Evolutionary conservation across 805 yeast species (phyloP).

Genomic region (Nakazawaea laoshanensis): DNA sequence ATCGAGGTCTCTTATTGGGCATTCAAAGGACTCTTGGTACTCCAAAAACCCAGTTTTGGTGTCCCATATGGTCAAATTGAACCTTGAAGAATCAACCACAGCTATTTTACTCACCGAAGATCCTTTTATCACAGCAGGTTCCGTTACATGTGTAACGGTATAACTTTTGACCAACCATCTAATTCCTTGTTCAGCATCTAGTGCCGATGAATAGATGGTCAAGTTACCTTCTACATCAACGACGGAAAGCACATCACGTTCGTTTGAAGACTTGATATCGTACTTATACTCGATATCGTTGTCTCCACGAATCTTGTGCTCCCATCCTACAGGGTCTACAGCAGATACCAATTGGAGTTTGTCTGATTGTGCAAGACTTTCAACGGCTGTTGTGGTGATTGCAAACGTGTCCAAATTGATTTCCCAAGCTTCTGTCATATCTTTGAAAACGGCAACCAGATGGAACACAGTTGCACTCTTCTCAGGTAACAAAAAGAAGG

Average conservation of each 20-base stretch:
- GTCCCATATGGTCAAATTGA: slow-evolving; percentile 72
- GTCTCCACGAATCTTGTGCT: slow-evolving; percentile 11
- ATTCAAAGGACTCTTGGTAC: slow-evolving; percentile 33
- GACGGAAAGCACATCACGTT: slow-evolving; percentile 45
- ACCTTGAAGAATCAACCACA: slow-evolving; percentile 47
- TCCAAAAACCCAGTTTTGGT: slow-evolving; percentile 58
- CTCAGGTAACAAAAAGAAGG: slow-evolving; percentile 28
- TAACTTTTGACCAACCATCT: slow-evolving; percentile 44
- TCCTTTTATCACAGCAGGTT: slow-evolving; percentile 53
- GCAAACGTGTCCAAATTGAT: slow-evolving; percentile 16
- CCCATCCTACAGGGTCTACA: slow-evolving; percentile 64
- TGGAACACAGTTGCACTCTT: slow-evolving; percentile 24
- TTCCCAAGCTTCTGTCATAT: slow-evolving; percentile 33
- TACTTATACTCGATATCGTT: slow-evolving; percentile 11
- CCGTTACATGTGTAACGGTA: slow-evolving; percentile 46
- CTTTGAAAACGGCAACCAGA: slow-evolving; percentile 41
- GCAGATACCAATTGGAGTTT: slow-evolving; percentile 41
- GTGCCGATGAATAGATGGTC: slow-evolving; percentile 35
- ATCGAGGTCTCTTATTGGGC: slow-evolving; percentile 60
- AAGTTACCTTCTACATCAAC: slow-evolving; percentile 46
- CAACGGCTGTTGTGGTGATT: slow-evolving; percentile 25
- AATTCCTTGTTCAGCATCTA: slow-evolving; percentile 21
- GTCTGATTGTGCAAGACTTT: slow-evolving; percentile 21
- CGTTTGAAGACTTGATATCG: slow-evolving; percentile 14
- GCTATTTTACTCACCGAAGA: slow-evolving; percentile 75